Percentiles rank a stretch among this genome's conserved stretches.
These are phyloP conservation scores for Effrenium voratum DNA, from an alignment of 73 alveolate species.

Conservation along the genomic window DNA sequence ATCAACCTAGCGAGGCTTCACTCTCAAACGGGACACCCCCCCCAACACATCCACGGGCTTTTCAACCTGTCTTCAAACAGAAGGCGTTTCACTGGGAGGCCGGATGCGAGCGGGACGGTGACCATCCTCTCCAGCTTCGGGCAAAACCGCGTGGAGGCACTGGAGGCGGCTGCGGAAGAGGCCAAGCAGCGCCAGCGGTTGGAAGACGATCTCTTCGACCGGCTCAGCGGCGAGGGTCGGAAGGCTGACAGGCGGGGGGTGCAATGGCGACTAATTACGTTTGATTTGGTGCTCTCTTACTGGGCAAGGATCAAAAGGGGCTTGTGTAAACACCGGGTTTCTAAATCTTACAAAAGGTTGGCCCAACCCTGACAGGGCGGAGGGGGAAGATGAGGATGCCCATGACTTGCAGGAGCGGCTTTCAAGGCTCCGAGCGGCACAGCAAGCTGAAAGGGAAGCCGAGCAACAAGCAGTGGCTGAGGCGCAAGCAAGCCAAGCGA, in stretches of 20 bases:
- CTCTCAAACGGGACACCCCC: too few relatives aligned
- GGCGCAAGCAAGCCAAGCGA: slow-evolving; percentile 34
- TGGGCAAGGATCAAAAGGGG: too few relatives aligned
- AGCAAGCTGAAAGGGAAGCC: neutral
- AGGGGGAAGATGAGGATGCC: slow-evolving; percentile 11
- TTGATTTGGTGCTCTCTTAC: too few relatives aligned
- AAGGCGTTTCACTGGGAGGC: too few relatives aligned
- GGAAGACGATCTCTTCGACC: slow-evolving; percentile 10
- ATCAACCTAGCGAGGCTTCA: too few relatives aligned
- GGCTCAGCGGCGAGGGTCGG: neutral
- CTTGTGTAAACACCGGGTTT: too few relatives aligned
- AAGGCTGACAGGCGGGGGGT: neutral
- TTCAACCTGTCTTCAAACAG: too few relatives aligned
- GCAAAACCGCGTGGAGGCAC: neutral
- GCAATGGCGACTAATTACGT: too few relatives aligned
- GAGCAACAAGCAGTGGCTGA: neutral
- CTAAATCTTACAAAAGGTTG: too few relatives aligned
- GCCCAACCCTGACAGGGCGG: neutral
- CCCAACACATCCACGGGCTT: too few relatives aligned
- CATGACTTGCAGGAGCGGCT: neutral
- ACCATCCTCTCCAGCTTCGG: slow-evolving; percentile 18
- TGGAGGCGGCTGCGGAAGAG: neutral
- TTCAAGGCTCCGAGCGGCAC: neutral
- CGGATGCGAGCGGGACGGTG: too few relatives aligned
- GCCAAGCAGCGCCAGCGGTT: neutral